A percentile compares a stretch with the other conserved stretches of the same genome.
Evolutionary conservation across 2,329 filamentous ascomycete species (phyloP).

Genomic region (Cryphonectria carpinicola): DNA sequence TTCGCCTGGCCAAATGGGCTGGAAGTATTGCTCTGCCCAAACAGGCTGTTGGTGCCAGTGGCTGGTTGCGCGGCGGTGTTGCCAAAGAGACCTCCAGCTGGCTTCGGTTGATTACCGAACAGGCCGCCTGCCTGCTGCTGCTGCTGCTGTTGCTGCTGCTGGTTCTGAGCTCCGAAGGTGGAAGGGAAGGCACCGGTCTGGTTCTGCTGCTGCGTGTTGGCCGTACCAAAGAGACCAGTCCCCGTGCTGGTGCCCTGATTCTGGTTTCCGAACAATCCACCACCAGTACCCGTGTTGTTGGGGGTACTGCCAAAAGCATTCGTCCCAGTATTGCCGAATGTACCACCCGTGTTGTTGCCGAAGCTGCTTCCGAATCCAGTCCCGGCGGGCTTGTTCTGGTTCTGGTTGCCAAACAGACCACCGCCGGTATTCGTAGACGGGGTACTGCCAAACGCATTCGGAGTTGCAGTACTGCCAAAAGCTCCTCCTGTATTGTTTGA

Average conservation of each 20-base stretch:
- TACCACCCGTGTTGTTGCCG: conserved; percentile 14
- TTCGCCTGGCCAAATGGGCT: conserved; percentile 33
- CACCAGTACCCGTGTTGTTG: conserved; percentile 36
- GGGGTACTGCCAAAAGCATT: conserved; percentile 16
- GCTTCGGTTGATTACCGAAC: conserved; percentile 34
- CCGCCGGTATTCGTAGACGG: conserved; percentile 39
- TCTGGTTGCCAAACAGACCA: conserved; percentile 30
- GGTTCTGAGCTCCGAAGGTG: conserved; percentile 11
- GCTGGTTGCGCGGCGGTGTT: conserved; percentile 37
- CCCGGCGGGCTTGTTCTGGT: conserved; percentile 24
- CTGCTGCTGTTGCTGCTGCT: neutral
- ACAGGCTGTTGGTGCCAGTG: conserved; percentile 42
- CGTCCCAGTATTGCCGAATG: conserved; percentile 17
- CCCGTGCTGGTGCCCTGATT: conserved; percentile 30
- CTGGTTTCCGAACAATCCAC: conserved; percentile 37
- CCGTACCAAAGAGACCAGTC: conserved; percentile 23
- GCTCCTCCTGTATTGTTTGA: conserved; percentile 31
- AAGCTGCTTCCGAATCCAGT: conserved; percentile 12
- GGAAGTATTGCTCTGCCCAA: conserved; percentile 41
- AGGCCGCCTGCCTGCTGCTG: conserved; percentile 21
- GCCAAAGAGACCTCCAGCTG: conserved; percentile 38
- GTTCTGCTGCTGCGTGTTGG: conserved; percentile 10
- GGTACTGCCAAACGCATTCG: conserved; percentile 42
- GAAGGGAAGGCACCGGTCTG: conserved; percentile 8
- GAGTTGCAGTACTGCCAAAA: conserved; percentile 39